A percentile compares a stretch with the other conserved stretches of the same genome.
These are phyloP conservation scores for Ganoderma sp. DNA, from an alignment of 1,284 basidiomycete genomes.

Conservation along the genomic window DNA sequence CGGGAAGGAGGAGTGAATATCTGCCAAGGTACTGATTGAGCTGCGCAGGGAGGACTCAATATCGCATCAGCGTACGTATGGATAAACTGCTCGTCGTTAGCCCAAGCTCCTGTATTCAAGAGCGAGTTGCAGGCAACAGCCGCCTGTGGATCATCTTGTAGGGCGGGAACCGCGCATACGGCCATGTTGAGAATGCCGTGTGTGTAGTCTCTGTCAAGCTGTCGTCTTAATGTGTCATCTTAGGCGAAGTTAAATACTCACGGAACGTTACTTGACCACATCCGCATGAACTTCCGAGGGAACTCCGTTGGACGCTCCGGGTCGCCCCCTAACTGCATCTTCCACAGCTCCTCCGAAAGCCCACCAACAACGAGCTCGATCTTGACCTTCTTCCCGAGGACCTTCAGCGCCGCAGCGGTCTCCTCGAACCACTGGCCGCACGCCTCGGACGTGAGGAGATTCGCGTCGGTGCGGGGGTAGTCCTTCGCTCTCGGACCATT, in stretches of 20 bases:
- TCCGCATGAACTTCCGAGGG: slow-evolving; percentile 19
- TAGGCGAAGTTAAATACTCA: slow-evolving; percentile 21
- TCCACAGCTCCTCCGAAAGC: slow-evolving; percentile 26
- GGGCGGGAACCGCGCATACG: slow-evolving; percentile 35
- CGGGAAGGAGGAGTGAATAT: slow-evolving; percentile 40
- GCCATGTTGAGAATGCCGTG: slow-evolving; percentile 41
- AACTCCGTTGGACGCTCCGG: slow-evolving; percentile 18
- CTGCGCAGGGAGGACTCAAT: not conserved
- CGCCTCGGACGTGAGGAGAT: slow-evolving; percentile 8
- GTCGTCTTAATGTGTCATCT: not conserved
- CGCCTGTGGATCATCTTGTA: slow-evolving; percentile 37
- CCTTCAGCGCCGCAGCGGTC: slow-evolving; percentile 15
- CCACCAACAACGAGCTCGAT: slow-evolving; percentile 27
- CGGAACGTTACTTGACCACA: slow-evolving; percentile 33
- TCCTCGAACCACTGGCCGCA: slow-evolving; percentile 22
- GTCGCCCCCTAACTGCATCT: slow-evolving; percentile 24
- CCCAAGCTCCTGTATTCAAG: slow-evolving; percentile 39
- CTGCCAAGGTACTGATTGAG: slow-evolving; percentile 23
- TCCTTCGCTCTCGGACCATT: not conserved
- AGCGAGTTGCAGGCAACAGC: slow-evolving; percentile 41
- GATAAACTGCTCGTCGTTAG: slow-evolving; percentile 37
- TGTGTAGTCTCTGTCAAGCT: slow-evolving; percentile 41
- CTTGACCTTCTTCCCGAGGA: slow-evolving; percentile 32
- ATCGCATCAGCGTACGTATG: slow-evolving; percentile 35
- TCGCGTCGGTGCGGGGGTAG: not conserved